phyloP scores from a whole-genome alignment of 2,329 filamentous ascomycete species.

The Clarireedia paspali region DNA sequence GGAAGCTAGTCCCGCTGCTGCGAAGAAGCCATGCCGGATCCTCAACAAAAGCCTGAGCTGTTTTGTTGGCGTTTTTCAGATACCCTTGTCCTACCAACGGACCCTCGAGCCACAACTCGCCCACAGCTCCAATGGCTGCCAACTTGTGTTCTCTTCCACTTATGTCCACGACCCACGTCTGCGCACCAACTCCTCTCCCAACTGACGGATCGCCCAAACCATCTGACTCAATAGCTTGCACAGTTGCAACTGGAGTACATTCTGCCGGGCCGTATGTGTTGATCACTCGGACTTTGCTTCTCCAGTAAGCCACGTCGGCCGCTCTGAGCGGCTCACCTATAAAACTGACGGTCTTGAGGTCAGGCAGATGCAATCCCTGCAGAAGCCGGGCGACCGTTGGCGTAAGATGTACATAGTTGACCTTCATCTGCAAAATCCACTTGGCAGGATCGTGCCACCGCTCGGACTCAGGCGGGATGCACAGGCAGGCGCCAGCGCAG shows the following conservation, averaged over 20 bases:
- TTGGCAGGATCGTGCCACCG: not conserved
- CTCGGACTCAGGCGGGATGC: not conserved
- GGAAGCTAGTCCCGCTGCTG: too few relatives aligned
- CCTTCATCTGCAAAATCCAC: not conserved
- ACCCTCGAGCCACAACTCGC: not conserved
- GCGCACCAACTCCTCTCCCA: not conserved
- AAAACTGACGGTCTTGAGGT: not conserved
- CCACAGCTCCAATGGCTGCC: not conserved
- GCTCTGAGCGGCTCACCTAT: not conserved
- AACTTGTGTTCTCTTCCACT: not conserved
- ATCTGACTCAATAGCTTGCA: too few relatives aligned
- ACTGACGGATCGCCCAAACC: not conserved
- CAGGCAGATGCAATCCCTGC: not conserved
- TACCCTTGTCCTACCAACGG: not conserved
- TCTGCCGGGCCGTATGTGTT: conserved; percentile 74
- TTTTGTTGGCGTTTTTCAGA: not conserved
- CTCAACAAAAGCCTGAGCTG: not conserved
- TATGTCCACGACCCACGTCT: not conserved
- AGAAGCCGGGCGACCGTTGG: not conserved
- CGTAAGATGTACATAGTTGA: not conserved
- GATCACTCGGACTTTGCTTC: conserved; percentile 28
- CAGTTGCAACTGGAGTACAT: not conserved
- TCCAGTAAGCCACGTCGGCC: conserved; percentile 29
- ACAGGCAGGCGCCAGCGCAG: not conserved
- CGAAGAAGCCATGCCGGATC: not conserved